Percentiles rank a stretch among this genome's conserved stretches.
phyloP scores from a whole-genome alignment of 2,329 filamentous ascomycete genomes.

The Penicillium glabrum region DNA sequence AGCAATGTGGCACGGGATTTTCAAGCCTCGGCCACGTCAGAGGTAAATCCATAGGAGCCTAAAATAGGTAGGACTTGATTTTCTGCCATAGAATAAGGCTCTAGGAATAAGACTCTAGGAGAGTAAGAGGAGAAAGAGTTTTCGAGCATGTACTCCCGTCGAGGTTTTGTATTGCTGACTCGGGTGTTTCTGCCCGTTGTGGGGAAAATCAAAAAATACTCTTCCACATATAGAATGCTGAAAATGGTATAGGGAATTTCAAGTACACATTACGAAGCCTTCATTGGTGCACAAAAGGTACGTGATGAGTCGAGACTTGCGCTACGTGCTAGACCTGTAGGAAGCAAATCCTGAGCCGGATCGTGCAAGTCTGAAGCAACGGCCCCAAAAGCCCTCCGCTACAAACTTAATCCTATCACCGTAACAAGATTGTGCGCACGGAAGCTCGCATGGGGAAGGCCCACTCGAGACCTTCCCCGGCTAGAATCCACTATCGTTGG shows the following conservation, averaged over 20 bases:
- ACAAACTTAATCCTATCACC: slow-evolving; percentile 17
- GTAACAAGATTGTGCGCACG: slow-evolving; percentile 13
- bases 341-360: slow-evolving; percentile 3
- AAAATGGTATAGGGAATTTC: slow-evolving; percentile 19
- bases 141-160: background rate
- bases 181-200: background rate
- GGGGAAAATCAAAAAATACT: background rate
- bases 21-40: slow-evolving; percentile 35
- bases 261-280: slow-evolving; percentile 23
- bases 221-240: slow-evolving; percentile 17
- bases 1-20: slow-evolving; percentile 25
- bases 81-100: background rate
- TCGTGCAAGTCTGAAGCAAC: slow-evolving; percentile 16
- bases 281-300: slow-evolving; percentile 27
- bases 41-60: slow-evolving; percentile 16
- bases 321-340: slow-evolving; percentile 14
- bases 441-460: slow-evolving; percentile 12
- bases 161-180: background rate
- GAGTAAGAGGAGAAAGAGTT: background rate
- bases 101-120: background rate
- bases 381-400: slow-evolving; percentile 12
- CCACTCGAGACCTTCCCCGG: slow-evolving; percentile 9
- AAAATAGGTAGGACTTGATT: background rate
- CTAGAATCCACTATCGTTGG: slow-evolving; percentile 8
- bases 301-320: slow-evolving; percentile 22